Conservation (phyloP, 2,329 filamentous ascomycete species). For the Lachnellula cervina region DNA sequence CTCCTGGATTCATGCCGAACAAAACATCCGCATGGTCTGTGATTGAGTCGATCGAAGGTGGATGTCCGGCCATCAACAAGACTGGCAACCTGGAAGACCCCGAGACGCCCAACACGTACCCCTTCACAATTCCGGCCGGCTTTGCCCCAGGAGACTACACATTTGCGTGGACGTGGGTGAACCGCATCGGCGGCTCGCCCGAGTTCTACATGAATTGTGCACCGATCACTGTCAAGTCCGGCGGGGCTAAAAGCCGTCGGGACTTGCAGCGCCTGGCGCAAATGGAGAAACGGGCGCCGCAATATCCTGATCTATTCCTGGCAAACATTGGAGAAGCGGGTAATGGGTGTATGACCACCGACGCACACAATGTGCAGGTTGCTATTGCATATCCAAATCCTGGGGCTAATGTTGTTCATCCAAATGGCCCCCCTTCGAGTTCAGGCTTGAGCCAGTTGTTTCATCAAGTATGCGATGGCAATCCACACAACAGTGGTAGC, state of each 20-base stretch:
- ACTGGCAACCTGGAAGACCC: background rate
- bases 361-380: background rate
- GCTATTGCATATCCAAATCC: background rate
- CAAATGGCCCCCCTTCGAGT: background rate
- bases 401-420: background rate
- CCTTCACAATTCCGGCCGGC: background rate
- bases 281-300: background rate
- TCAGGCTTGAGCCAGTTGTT: background rate
- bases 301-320: background rate
- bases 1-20: background rate
- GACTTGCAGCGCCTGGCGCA: too few species aligned
- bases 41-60: background rate
- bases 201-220: slow-evolving; percentile 2
- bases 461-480: background rate
- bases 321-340: background rate
- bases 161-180: background rate
- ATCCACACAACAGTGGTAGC: background rate
- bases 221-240: background rate
- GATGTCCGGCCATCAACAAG: background rate
- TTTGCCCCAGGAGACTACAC: background rate
- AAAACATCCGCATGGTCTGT: background rate
- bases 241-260: too few species aligned
- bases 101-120: background rate
- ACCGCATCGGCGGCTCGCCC: background rate
- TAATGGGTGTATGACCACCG: background rate